These are phyloP conservation scores for Pseudovirgaria hyperparasitica DNA, from an alignment of 2,329 filamentous ascomycete genomes.

Conservation along the genomic window DNA sequence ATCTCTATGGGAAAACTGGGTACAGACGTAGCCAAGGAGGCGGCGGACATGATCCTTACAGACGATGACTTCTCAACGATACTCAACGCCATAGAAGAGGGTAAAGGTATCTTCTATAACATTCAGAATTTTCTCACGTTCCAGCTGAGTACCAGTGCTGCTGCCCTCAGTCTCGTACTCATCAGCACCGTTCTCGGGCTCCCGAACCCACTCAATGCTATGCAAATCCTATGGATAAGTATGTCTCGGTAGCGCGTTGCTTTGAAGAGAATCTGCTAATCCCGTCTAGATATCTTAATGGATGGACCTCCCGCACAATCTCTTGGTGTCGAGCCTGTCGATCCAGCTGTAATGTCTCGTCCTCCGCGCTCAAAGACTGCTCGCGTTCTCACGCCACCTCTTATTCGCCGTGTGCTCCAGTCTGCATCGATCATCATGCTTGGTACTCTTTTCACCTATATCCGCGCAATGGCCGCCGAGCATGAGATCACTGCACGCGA, in stretches of 20 bases:
- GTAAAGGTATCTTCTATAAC: slow-evolving; percentile 98
- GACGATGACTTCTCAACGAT: slow-evolving; percentile 89
- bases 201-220: slow-evolving; percentile 91
- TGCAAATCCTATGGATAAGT: slow-evolving; percentile 99
- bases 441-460: slow-evolving; percentile 84
- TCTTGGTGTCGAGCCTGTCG: slow-evolving; percentile 87
- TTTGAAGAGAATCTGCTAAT: slow-evolving; percentile 9
- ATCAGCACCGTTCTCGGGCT: slow-evolving; percentile 87
- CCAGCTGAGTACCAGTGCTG: slow-evolving; percentile 92
- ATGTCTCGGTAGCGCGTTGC: slow-evolving; percentile 29
- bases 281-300: slow-evolving; percentile 82
- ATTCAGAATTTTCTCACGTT: slow-evolving; percentile 99
- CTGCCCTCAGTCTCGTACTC: slow-evolving; percentile 80
- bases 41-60: slow-evolving; percentile 84
- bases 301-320: slow-evolving; percentile 96
- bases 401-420: slow-evolving; percentile 75
- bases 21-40: slow-evolving; percentile 94
- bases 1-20: slow-evolving; percentile 93
- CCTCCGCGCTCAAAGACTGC: slow-evolving; percentile 80
- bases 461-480: slow-evolving; percentile 77
- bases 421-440: slow-evolving; percentile 83
- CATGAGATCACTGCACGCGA: slow-evolving; percentile 79
- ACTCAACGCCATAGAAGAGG: slow-evolving; percentile 89
- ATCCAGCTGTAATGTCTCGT: slow-evolving; percentile 84
- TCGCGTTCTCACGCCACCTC: slow-evolving; percentile 72